Evolutionary conservation across 78 protist species (phyloP).

Genomic region (Monosiga brevicollis): DNA sequence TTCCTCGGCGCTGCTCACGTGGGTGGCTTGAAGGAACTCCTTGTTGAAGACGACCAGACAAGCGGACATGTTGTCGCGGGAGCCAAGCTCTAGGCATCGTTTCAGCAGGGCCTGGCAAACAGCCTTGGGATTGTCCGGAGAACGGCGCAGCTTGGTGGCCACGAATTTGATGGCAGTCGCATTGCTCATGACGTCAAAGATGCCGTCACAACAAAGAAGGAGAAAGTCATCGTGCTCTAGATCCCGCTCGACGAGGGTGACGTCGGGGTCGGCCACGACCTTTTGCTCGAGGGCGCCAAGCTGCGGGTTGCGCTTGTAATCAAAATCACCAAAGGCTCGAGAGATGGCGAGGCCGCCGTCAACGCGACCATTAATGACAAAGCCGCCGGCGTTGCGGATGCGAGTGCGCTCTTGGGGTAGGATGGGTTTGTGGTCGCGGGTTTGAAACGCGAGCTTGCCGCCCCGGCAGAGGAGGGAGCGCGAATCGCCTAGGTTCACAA

Average conservation of each 20-base stretch:
- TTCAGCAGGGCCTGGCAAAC: background rate
- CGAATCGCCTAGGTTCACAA: conserved; percentile 34
- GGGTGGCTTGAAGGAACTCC: background rate
- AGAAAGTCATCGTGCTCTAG: background rate
- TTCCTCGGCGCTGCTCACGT: too few species aligned
- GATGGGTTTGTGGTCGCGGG: conserved; percentile 37
- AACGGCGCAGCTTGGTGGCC: background rate
- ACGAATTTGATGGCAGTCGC: background rate
- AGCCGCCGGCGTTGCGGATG: conserved; percentile 43
- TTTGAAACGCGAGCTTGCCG: background rate
- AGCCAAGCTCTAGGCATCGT: background rate
- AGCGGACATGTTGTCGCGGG: background rate
- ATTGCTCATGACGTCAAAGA: background rate
- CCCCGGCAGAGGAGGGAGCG: conserved; percentile 19
- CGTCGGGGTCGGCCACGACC: background rate
- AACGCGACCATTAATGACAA: conserved; percentile 27
- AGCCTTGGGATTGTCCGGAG: background rate
- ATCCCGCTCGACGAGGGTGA: background rate
- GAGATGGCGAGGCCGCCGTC: conserved; percentile 46
- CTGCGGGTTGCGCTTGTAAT: background rate
- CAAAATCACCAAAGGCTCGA: conserved; percentile 55
- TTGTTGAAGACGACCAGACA: background rate
- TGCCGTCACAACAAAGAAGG: background rate
- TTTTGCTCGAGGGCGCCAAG: background rate
- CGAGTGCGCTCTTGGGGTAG: background rate